phyloP scores from a whole-genome alignment of 495 filamentous ascomycete species.

The Trichoderma gamsii region DNA sequence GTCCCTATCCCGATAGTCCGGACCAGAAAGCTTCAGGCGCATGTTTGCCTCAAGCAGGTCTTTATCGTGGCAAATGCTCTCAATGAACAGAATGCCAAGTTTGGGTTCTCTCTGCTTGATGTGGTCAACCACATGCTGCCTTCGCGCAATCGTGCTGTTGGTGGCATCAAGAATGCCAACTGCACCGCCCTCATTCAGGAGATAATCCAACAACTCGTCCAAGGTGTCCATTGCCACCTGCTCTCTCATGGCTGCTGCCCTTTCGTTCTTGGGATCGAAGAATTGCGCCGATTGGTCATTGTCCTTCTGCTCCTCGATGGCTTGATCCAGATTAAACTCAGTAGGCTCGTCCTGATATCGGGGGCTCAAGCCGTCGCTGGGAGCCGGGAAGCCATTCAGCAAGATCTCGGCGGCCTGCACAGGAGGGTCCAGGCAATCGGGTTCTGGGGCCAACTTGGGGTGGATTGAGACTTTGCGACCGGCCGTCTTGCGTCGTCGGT shows the following conservation, averaged over 20 bases:
- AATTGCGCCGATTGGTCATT: slow-evolving; percentile 89
- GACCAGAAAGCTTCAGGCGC: slow-evolving; percentile 93
- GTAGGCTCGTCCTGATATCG: slow-evolving; percentile 26
- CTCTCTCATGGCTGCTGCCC: slow-evolving; percentile 77
- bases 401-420: slow-evolving; percentile 44
- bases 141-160: slow-evolving; percentile 83
- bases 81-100: slow-evolving; percentile 85
- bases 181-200: slow-evolving; percentile 73
- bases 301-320: slow-evolving; percentile 32
- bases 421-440: slow-evolving; percentile 28
- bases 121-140: slow-evolving; percentile 74
- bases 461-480: slow-evolving; percentile 31
- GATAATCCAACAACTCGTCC: slow-evolving; percentile 83
- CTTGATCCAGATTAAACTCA: slow-evolving; percentile 29
- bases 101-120: slow-evolving; percentile 79
- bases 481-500: slow-evolving; percentile 75
- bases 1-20: slow-evolving; percentile 92
- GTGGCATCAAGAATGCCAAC: slow-evolving; percentile 99
- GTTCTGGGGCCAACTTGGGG: slow-evolving; percentile 15
- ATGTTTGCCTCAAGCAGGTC: slow-evolving; percentile 90
- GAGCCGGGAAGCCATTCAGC: slow-evolving; percentile 36
- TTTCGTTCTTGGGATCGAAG: slow-evolving; percentile 85
- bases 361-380: slow-evolving; percentile 16
- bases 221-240: slow-evolving; percentile 87
- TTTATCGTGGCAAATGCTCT: slow-evolving; percentile 83